phyloP scores from a whole-genome alignment of 371 early-diverging fungal genomes.

The Mortierella sp. region DNA sequence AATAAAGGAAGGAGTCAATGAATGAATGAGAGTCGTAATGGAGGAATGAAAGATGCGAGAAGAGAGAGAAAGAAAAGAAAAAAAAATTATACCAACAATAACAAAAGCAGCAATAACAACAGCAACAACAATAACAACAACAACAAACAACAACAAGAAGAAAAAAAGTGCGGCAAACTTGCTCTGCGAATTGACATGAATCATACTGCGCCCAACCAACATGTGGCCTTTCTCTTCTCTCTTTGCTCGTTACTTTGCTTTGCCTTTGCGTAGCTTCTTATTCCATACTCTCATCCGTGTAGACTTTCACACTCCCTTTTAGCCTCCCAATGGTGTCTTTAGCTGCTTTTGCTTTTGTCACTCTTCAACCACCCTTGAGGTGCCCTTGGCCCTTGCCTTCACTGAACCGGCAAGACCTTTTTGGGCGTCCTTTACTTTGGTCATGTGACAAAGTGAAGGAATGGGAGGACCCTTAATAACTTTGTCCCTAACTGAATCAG shows the following conservation, averaged over 20 bases:
- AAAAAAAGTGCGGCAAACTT: not conserved
- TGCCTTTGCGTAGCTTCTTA: not conserved
- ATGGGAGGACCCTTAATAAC: not conserved
- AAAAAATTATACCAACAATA: not conserved
- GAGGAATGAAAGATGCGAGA: not conserved
- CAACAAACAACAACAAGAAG: not conserved
- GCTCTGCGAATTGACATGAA: not conserved
- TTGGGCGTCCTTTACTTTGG: not conserved
- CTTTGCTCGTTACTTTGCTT: not conserved
- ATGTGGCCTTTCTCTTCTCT: not conserved
- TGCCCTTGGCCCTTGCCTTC: not conserved
- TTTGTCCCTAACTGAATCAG: not conserved
- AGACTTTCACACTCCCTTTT: not conserved
- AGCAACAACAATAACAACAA: not conserved
- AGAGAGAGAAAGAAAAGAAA: not conserved
- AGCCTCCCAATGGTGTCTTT: not conserved
- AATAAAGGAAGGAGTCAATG: not conserved
- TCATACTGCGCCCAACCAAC: constrained; percentile 3
- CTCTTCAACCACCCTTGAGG: not conserved
- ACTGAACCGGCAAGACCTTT: not conserved
- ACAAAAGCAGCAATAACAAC: not conserved
- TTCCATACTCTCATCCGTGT: not conserved
- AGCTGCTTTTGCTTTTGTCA: not conserved
- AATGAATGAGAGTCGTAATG: not conserved
- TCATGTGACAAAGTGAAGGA: not conserved